Conservation (phyloP, 805 yeast genomes). For the Pichia ethanolica region DNA sequence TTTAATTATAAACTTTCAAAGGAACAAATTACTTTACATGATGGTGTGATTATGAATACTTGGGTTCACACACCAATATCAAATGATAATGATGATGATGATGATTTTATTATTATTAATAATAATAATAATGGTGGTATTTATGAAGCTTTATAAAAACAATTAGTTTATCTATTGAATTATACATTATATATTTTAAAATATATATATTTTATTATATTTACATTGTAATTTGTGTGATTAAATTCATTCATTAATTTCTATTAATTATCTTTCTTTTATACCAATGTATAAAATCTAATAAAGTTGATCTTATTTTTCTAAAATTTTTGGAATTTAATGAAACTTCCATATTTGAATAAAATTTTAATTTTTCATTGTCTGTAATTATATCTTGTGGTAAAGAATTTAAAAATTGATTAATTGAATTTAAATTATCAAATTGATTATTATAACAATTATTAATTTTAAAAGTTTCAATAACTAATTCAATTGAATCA, state of each 20-base stretch:
- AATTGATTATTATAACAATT: conserved; percentile 40
- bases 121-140: too few relatives aligned
- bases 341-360: conserved; percentile 50
- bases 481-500: conserved; percentile 69
- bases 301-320: conserved; percentile 61
- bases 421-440: conserved; percentile 50
- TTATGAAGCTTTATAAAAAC: too few relatives aligned
- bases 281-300: conserved; percentile 81
- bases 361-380: conserved; percentile 60
- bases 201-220: too few relatives aligned
- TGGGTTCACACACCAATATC: background rate
- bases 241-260: background rate
- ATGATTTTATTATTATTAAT: too few relatives aligned
- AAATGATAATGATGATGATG: too few relatives aligned
- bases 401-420: conserved; percentile 42
- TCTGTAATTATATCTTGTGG: conserved; percentile 58
- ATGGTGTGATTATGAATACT: conserved; percentile 1
- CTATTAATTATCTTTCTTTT: conserved; percentile 58
- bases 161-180: too few relatives aligned
- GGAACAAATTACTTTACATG: background rate
- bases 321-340: conserved; percentile 63
- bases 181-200: too few relatives aligned
- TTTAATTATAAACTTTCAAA: conserved; percentile 19
- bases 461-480: conserved; percentile 49
- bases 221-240: too few relatives aligned